Evolutionary conservation across 2,329 filamentous ascomycete genomes (phyloP), one percentile per base, ranked within the genome.

Genomic region (Ophiocordyceps camponoti-floridani): DNA sequence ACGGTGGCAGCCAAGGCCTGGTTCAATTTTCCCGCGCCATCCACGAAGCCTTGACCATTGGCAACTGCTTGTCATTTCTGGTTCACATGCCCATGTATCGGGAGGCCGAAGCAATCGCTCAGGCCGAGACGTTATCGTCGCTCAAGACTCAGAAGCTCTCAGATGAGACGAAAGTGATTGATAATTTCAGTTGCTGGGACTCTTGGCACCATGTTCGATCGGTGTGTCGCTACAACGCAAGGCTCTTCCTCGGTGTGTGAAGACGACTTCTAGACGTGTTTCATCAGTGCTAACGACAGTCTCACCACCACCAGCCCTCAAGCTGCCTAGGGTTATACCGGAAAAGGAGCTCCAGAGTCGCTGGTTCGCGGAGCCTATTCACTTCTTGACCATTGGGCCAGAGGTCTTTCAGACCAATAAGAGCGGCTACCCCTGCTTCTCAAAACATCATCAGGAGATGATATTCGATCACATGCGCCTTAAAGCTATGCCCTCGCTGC

Each of bases 141-240:
- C 54, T 59, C 53, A 60, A 43, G 48, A 59, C 27, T 49, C 59
- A 68, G 37, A 48, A 48, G 52, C 52, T 4, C 14, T 60, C 1
- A 56, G 61, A 12, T 51, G 51, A 14, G 47, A 53, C 54, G 7
- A 64, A 67, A 30, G 70, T 77, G 19, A 65, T 80, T 48, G 82
- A 89, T 54, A 61, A 83, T 1, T 91, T 85, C 60, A 79, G 79
- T 44, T 73, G 80, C 2, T 98, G 93, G 93, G 88, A 96, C 62
- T 81, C 83, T 1, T 98, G 91, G 91, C 82, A 98, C 59, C 71
- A 81, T 19, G 82, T 98, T 54, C 75, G 91, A 44, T 81, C 79
- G 44, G 69, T 86, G 46, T 95, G 87, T 72, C 82, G 80, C 64
- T 96, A 98, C 63, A 82, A 81, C 61, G 65, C 73, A 46, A 77